A percentile compares a stretch with the other conserved stretches of the same genome.
Evolutionary conservation across 257 asterid species (phyloP).

Genomic region (Mitragyna speciosa): DNA sequence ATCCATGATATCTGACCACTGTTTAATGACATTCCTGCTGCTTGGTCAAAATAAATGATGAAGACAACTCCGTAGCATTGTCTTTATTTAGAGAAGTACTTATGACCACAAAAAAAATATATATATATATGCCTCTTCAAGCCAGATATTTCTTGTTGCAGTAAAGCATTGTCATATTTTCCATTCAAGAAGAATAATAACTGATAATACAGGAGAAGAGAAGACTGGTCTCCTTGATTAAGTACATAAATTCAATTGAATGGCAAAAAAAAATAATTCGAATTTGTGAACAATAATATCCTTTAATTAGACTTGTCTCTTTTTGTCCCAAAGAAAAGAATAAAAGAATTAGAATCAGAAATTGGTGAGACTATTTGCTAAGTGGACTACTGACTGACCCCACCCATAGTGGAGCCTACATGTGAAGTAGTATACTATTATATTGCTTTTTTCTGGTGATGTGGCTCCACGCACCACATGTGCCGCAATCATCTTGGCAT

Average conservation of each 20-base stretch:
- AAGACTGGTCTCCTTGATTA: background rate
- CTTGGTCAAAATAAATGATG: slow-evolving; percentile 13
- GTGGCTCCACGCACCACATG: slow-evolving; percentile 14
- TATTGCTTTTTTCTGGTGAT: background rate
- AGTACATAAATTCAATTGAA: background rate
- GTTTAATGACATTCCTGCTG: background rate
- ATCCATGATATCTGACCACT: background rate
- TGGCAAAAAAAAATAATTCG: background rate
- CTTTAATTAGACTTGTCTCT: background rate
- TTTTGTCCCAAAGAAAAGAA: slow-evolving; percentile 7
- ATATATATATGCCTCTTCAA: background rate
- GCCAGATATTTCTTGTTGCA: background rate
- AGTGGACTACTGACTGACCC: slow-evolving; percentile 20
- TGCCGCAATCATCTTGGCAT: slow-evolving; percentile 51
- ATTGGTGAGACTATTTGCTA: slow-evolving; percentile 1
- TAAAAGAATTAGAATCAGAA: background rate
- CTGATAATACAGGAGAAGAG: background rate
- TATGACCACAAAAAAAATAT: background rate
- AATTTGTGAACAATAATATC: background rate
- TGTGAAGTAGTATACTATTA: background rate
- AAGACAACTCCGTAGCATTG: background rate
- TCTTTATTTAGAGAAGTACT: background rate
- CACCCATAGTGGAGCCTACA: background rate
- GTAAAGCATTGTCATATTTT: background rate
- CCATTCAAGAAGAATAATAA: background rate